A percentile compares a stretch with the other conserved stretches of the same genome.
These are phyloP conservation scores for Fusarium sp. DNA, from an alignment of 2,329 filamentous ascomycete species.

Conservation along the genomic window DNA sequence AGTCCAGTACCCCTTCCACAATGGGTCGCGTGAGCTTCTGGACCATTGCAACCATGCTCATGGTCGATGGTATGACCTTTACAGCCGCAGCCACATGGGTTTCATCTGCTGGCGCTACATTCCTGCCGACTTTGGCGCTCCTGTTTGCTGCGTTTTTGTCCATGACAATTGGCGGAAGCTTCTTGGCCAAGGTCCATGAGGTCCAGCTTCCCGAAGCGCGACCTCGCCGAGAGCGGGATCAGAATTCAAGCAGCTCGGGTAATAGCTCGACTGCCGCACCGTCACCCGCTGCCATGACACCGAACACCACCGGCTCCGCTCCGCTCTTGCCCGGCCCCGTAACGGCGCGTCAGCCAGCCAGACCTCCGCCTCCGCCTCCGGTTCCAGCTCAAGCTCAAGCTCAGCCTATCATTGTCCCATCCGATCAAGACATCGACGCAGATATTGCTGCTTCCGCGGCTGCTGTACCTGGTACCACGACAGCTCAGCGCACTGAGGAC, in stretches of 20 bases:
- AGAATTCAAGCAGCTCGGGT: conserved; percentile 35
- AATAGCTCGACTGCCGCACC: conserved; percentile 32
- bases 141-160: conserved; percentile 68
- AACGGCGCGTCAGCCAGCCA: conserved; percentile 52
- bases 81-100: conserved; percentile 70
- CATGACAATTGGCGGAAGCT: conserved; percentile 70
- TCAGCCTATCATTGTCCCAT: conserved; percentile 72
- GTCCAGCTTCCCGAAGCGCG: conserved; percentile 71
- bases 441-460: conserved; percentile 67
- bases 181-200: conserved; percentile 72
- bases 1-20: conserved; percentile 77
- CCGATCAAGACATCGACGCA: conserved; percentile 74
- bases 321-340: conserved; percentile 60
- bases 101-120: conserved; percentile 68
- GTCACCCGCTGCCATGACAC: conserved; percentile 46
- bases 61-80: conserved; percentile 74
- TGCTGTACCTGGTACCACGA: conserved; percentile 52
- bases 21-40: conserved; percentile 76
- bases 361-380: conserved; percentile 42
- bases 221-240: conserved; percentile 60
- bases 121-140: conserved; percentile 70
- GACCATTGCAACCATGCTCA: conserved; percentile 73
- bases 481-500: conserved; percentile 48
- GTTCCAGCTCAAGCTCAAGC: conserved; percentile 52
- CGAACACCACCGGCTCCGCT: conserved; percentile 47